Evolutionary conservation across 208 protist species (phyloP).

Genomic region (Leishmania braziliensis): DNA sequence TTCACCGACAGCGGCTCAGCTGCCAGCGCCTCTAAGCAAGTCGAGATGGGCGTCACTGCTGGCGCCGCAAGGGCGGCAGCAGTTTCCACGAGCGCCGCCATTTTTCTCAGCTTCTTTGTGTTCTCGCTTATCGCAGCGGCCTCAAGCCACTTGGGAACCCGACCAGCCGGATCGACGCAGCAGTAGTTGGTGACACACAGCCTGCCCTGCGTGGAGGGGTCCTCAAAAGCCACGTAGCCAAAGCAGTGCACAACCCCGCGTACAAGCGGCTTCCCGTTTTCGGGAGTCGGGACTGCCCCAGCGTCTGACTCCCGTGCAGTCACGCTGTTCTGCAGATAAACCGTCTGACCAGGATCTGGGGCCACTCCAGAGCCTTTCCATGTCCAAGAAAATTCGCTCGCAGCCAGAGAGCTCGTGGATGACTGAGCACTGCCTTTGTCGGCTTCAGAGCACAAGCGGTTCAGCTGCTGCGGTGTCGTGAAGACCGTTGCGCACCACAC

Average conservation of each 20-base stretch:
- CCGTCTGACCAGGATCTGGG: neutral
- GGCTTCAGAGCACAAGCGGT: neutral
- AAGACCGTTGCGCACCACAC: slow-evolving; percentile 22
- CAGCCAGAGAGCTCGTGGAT: too few species aligned
- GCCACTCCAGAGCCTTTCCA: neutral
- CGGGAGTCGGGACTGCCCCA: neutral
- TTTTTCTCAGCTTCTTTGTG: slow-evolving; percentile 34
- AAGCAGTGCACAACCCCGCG: slow-evolving; percentile 46
- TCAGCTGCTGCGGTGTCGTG: slow-evolving; percentile 12
- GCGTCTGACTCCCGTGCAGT: slow-evolving; percentile 5
- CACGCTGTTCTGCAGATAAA: slow-evolving; percentile 40
- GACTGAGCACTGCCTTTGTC: neutral
- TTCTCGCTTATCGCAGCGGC: slow-evolving; percentile 33
- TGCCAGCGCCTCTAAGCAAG: neutral
- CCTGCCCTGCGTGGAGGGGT: neutral
- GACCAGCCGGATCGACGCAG: slow-evolving; percentile 52
- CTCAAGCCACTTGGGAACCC: slow-evolving; percentile 50
- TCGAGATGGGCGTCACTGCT: neutral
- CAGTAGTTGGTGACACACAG: slow-evolving; percentile 39
- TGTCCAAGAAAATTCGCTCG: too few species aligned
- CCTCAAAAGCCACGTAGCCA: slow-evolving; percentile 37
- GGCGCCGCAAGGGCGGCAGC: neutral
- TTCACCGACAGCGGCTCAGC: neutral
- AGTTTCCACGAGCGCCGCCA: slow-evolving; percentile 13
- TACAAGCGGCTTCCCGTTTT: slow-evolving; percentile 9